These are phyloP conservation scores for Pichia ethanolica DNA, from an alignment of 805 yeast genomes.

Conservation along the genomic window DNA sequence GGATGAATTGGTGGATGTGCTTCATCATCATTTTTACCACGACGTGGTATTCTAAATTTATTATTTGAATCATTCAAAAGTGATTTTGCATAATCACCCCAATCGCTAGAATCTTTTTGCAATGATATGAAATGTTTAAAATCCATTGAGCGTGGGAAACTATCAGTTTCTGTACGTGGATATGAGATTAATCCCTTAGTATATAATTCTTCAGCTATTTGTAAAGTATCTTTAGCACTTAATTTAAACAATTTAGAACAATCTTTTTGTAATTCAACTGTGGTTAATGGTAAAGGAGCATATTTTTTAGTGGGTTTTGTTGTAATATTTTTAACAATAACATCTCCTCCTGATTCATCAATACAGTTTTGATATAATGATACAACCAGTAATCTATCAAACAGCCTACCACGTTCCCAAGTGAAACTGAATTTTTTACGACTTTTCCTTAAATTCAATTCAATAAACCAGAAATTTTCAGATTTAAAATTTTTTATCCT, in stretches of 20 bases:
- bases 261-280: slow-evolving; percentile 85
- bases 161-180: slow-evolving; percentile 97
- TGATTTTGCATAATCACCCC: slow-evolving; percentile 66
- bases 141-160: slow-evolving; percentile 72
- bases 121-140: slow-evolving; percentile 50
- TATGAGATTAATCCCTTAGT: slow-evolving; percentile 83
- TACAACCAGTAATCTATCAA: slow-evolving; percentile 61
- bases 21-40: slow-evolving; percentile 80
- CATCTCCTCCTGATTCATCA: slow-evolving; percentile 35
- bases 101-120: slow-evolving; percentile 46
- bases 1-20: slow-evolving; percentile 99
- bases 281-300: slow-evolving; percentile 86
- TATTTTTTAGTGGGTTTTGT: slow-evolving; percentile 65
- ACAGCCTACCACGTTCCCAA: slow-evolving; percentile 72
- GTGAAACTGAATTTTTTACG: slow-evolving; percentile 36
- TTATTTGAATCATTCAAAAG: slow-evolving; percentile 32
- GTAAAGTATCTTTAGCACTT: slow-evolving; percentile 73
- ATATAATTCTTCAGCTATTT: slow-evolving; percentile 77
- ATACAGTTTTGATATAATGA: slow-evolving; percentile 65
- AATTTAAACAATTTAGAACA: slow-evolving; percentile 69
- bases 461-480: slow-evolving; percentile 76
- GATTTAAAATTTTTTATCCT: slow-evolving; percentile 64
- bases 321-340: slow-evolving; percentile 41
- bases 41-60: slow-evolving; percentile 59
- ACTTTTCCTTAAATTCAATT: slow-evolving; percentile 41